Evolutionary conservation across 164 flowering plant genomes (phyloP).

Genomic region (Tetrastigma voinierianum): DNA sequence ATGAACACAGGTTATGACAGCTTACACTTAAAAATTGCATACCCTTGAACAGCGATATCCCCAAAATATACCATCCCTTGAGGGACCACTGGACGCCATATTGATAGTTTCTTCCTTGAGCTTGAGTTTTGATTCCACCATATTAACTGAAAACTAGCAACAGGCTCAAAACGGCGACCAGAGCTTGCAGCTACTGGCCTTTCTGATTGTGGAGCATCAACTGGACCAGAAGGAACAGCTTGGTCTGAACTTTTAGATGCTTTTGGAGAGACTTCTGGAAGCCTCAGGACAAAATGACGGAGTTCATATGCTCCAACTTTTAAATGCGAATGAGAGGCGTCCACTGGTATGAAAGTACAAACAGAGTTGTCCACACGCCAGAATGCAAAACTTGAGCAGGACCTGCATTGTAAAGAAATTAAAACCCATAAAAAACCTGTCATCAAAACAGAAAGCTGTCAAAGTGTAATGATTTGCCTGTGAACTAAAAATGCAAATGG

Average conservation of each 20-base stretch:
- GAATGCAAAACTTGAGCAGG: slow-evolving; percentile 49
- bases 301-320: slow-evolving; percentile 68
- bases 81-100: slow-evolving; percentile 93
- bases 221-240: slow-evolving; percentile 21
- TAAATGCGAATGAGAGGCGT: slow-evolving; percentile 40
- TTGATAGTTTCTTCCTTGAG: slow-evolving; percentile 76
- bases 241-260: slow-evolving; percentile 25
- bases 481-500: not conserved
- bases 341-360: slow-evolving; percentile 90
- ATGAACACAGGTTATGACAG: not conserved
- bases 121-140: slow-evolving; percentile 91
- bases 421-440: not conserved
- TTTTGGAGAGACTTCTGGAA: slow-evolving; percentile 35
- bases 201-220: slow-evolving; percentile 34
- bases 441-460: not conserved
- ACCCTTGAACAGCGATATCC: slow-evolving; percentile 91
- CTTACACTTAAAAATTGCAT: slow-evolving; percentile 13
- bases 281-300: slow-evolving; percentile 55
- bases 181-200: slow-evolving; percentile 38
- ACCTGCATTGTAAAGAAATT: slow-evolving; percentile 37
- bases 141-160: slow-evolving; percentile 74
- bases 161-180: slow-evolving; percentile 58
- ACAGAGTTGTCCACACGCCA: slow-evolving; percentile 94
- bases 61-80: slow-evolving; percentile 82
- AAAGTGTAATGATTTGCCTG: not conserved